These are phyloP conservation scores for Sisymbrium altissimum DNA, from an alignment of 345 rosid genomes.

Conservation along the genomic window DNA sequence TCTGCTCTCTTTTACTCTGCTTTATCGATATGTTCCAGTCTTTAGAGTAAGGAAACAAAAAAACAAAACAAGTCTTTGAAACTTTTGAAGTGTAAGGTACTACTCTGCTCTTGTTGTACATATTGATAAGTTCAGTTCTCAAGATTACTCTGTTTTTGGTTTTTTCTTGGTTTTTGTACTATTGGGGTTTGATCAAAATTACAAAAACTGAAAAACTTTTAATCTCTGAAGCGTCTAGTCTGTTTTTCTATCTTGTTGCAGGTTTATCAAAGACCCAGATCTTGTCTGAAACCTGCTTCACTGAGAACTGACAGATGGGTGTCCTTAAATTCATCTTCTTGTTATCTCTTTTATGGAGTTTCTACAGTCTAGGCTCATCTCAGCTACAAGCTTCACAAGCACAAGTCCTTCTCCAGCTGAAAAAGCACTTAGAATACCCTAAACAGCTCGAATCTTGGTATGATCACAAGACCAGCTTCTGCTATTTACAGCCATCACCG, in stretches of 20 bases:
- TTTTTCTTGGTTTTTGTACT: neutral
- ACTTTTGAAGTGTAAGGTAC: constrained; percentile 10
- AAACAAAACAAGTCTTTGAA: neutral
- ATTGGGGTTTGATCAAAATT: neutral
- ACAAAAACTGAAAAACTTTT: neutral
- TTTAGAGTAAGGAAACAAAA: neutral
- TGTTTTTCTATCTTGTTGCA: neutral
- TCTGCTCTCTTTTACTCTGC: neutral
- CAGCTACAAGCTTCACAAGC: constrained; percentile 73
- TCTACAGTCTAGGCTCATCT: constrained; percentile 39
- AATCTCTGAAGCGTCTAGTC: neutral
- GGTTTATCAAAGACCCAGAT: constrained; percentile 24
- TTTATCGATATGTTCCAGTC: neutral
- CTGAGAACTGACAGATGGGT: constrained; percentile 37
- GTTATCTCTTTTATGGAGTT: constrained; percentile 48
- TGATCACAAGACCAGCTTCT: constrained; percentile 51
- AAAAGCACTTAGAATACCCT: constrained; percentile 71
- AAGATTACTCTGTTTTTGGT: constrained; percentile 8
- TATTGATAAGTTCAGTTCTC: neutral
- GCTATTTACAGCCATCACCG: constrained; percentile 44
- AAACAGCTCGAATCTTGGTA: constrained; percentile 61
- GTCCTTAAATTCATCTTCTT: constrained; percentile 34
- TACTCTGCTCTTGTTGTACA: constrained; percentile 19
- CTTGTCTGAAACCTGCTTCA: constrained; percentile 5
- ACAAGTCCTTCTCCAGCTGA: constrained; percentile 72